Evolutionary conservation across 2,329 filamentous ascomycete species (phyloP).

Genomic region (Hypoxylon sp.): DNA sequence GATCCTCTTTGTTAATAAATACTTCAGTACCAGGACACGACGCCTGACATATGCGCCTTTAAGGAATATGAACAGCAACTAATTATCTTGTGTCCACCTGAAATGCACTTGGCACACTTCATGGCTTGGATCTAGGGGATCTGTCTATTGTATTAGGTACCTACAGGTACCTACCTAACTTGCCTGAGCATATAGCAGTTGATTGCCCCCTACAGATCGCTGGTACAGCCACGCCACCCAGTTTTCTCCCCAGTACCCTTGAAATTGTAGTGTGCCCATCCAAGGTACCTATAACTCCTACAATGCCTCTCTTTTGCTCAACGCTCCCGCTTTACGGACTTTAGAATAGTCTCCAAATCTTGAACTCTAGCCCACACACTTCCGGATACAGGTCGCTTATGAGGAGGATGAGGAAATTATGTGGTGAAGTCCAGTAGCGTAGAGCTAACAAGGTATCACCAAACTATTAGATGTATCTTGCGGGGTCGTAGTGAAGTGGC

Average conservation of each 20-base stretch:
- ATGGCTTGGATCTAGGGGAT: neutral
- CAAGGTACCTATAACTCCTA: neutral
- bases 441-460: slow-evolving; percentile 53
- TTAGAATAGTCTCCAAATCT: slow-evolving; percentile 55
- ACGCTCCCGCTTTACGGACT: slow-evolving; percentile 39
- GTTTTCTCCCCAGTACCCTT: neutral
- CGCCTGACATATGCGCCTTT: neutral
- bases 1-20: neutral
- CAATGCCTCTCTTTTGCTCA: slow-evolving; percentile 6
- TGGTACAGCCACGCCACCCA: neutral
- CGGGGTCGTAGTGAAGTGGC: slow-evolving; percentile 55
- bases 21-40: neutral
- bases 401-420: slow-evolving; percentile 55
- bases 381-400: slow-evolving; percentile 57
- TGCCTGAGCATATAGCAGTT: neutral
- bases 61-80: too few relatives aligned
- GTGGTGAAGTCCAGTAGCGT: slow-evolving; percentile 58
- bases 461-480: slow-evolving; percentile 58
- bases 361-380: slow-evolving; percentile 52
- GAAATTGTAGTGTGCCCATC: neutral
- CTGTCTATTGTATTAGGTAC: neutral
- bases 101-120: neutral
- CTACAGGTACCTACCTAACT: too few relatives aligned
- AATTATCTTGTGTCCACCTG: too few relatives aligned
- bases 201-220: neutral